Base-by-base conservation (phyloP, 139 green algal genomes). In the Coelastrella sp. region DNA sequence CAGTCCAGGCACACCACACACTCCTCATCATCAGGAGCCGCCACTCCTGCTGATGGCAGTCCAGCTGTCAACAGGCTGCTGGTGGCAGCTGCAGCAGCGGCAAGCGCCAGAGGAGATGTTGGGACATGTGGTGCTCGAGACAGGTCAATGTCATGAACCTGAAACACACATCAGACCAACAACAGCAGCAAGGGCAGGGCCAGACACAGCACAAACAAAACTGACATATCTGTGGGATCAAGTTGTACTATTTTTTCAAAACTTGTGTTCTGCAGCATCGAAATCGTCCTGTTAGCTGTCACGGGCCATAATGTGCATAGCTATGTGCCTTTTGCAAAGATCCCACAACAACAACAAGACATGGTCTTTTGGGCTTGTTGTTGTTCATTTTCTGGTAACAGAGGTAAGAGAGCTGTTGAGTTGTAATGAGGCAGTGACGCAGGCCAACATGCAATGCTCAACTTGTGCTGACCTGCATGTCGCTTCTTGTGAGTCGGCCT, bases 1-100 rank as follows among this genome's bases (percentile, higher is more conserved):
- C 70, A 84, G 57, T 96, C 92, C 60, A 95, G 89, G 89, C 95
- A 96, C 75, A 96, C 90, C 59, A 92, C 65, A 93, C 95, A 96
- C 84, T 96, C 92, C 63, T 90, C 56, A 8, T 86, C 81, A 49
- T 86, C 81, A 74, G 81, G 81, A 20, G 81, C 59, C 57, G 81
- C 81, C 14, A 86, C 59, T 8, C 81, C 81, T 60, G 81, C 81
- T 25, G 58, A 86, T 9, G 81, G 59, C 22, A 86, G 81, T 10
- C 81, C 81, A 60, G 81, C 81, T 12, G 81, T 86, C n/a, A 86
- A 25, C 22, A 73, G 20, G 59, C 22, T 74, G n/a, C 81, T 86
- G 60, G n/a, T 86, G 81, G 81, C 81, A 6, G 81, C 81, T 24
- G 81, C 81, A 60, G 81, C 81, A 59, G 81, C 81, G 57, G 81